Conservation (phyloP, 2,329 filamentous ascomycete species). For the Dothideomycetidae sp. region DNA sequence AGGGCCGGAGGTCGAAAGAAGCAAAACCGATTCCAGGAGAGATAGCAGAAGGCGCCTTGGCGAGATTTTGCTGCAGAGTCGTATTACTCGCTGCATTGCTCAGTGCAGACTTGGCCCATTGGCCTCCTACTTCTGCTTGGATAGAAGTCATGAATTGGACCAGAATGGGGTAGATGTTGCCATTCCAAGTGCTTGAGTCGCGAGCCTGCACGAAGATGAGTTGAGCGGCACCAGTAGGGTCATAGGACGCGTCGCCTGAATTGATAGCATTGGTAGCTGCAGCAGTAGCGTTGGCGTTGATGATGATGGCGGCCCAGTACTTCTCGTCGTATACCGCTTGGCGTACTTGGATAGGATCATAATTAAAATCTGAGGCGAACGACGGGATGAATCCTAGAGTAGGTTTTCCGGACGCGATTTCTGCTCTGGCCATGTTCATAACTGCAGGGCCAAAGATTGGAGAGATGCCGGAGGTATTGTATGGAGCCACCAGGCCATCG, state of each 20-base stretch:
- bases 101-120: slow-evolving; percentile 30
- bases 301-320: slow-evolving; percentile 46
- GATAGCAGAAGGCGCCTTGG: slow-evolving; percentile 37
- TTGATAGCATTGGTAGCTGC: slow-evolving; percentile 41
- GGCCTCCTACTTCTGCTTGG: slow-evolving; percentile 33
- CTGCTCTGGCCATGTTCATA: slow-evolving; percentile 31
- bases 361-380: slow-evolving; percentile 37
- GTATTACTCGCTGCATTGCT: slow-evolving; percentile 28
- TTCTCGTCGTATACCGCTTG: slow-evolving; percentile 45
- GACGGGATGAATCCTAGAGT: slow-evolving; percentile 39
- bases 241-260: slow-evolving; percentile 43
- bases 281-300: slow-evolving; percentile 48
- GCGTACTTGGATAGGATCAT: slow-evolving; percentile 42
- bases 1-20: slow-evolving; percentile 44
- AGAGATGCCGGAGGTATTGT: slow-evolving; percentile 27
- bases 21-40: slow-evolving; percentile 43
- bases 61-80: slow-evolving; percentile 29
- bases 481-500: slow-evolving; percentile 42
- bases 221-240: slow-evolving; percentile 45
- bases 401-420: slow-evolving; percentile 26
- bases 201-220: slow-evolving; percentile 41
- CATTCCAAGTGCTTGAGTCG: slow-evolving; percentile 40
- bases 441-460: slow-evolving; percentile 45
- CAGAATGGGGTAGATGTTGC: slow-evolving; percentile 41
- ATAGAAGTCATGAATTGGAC: slow-evolving; percentile 34